Evolutionary conservation across 2,329 filamentous ascomycete species (phyloP).

Genomic region (Byssoonygena ceratinophila): DNA sequence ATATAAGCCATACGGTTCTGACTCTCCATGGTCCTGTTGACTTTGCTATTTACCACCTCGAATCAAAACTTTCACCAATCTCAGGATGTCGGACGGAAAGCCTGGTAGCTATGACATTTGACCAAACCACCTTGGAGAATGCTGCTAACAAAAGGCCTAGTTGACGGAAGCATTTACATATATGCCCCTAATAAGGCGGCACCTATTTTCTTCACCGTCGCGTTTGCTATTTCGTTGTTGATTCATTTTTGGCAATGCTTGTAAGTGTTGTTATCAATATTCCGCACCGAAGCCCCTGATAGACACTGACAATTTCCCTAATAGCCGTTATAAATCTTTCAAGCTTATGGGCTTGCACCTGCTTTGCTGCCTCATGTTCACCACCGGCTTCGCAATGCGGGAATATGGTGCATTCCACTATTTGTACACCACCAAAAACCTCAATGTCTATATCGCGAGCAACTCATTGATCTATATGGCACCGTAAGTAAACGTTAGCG

Average conservation of each 20-base stretch:
- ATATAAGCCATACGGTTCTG: too few species aligned
- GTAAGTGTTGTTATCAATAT: constrained; percentile 34
- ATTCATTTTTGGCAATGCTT: constrained; percentile 46
- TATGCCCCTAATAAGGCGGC: constrained; percentile 48
- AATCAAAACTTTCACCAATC: not conserved
- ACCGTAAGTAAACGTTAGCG: constrained; percentile 22
- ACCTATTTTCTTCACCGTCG: constrained; percentile 44
- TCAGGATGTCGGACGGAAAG: not conserved
- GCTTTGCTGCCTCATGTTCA: constrained; percentile 46
- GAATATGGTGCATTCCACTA: constrained; percentile 45
- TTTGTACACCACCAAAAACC: constrained; percentile 23
- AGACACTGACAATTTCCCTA: not conserved
- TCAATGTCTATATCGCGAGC: constrained; percentile 40
- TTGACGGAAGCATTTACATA: constrained; percentile 31
- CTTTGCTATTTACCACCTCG: not conserved
- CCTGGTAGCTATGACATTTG: not conserved
- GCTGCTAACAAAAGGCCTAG: not conserved
- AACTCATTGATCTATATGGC: constrained; percentile 30
- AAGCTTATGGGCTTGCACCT: constrained; percentile 46
- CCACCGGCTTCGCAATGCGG: constrained; percentile 46
- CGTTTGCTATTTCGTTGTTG: constrained; percentile 39
- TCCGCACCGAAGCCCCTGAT: not conserved
- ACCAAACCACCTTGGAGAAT: not conserved
- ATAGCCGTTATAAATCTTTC: constrained; percentile 49
- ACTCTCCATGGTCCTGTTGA: not conserved